Percentiles rank a stretch among this genome's conserved stretches.
Evolutionary conservation across 345 rosid species (phyloP).

Genomic region (Citrus inodora): DNA sequence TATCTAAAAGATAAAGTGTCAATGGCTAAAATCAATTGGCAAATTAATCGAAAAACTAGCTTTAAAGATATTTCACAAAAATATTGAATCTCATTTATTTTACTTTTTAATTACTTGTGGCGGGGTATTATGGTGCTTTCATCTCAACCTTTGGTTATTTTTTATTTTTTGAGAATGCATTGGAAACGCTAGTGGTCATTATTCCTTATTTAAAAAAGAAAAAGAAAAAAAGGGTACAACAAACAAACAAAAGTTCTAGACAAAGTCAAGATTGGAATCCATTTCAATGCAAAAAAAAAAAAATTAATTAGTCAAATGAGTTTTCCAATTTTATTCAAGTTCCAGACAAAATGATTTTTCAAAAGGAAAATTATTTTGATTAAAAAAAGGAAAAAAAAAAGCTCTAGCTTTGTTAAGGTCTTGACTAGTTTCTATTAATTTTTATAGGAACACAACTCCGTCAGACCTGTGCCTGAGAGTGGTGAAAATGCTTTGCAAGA

Average conservation of each 20-base stretch:
- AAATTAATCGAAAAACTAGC: neutral
- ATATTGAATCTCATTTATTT: too few relatives aligned
- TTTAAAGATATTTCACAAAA: neutral
- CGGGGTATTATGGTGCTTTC: neutral
- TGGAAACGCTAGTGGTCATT: neutral
- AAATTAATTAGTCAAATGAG: neutral
- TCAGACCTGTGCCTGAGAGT: too few relatives aligned
- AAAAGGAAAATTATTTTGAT: too few relatives aligned
- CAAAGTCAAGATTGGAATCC: neutral
- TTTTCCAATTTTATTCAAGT: neutral
- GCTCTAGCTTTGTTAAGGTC: too few relatives aligned
- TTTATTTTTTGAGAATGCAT: neutral
- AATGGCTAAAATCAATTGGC: too few relatives aligned
- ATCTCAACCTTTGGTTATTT: neutral
- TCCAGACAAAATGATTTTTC: too few relatives aligned
- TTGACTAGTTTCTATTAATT: too few relatives aligned
- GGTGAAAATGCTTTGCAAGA: too few relatives aligned
- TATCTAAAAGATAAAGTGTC: too few relatives aligned
- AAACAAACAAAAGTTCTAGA: neutral
- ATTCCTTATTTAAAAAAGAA: neutral
- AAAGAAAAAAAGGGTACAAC: neutral
- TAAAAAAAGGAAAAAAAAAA: too few relatives aligned
- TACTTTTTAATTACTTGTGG: too few relatives aligned
- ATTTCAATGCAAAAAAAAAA: neutral
- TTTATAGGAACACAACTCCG: too few relatives aligned